Base-by-base conservation (phyloP, 805 yeast species). In the Metschnikowia koreensis region DNA sequence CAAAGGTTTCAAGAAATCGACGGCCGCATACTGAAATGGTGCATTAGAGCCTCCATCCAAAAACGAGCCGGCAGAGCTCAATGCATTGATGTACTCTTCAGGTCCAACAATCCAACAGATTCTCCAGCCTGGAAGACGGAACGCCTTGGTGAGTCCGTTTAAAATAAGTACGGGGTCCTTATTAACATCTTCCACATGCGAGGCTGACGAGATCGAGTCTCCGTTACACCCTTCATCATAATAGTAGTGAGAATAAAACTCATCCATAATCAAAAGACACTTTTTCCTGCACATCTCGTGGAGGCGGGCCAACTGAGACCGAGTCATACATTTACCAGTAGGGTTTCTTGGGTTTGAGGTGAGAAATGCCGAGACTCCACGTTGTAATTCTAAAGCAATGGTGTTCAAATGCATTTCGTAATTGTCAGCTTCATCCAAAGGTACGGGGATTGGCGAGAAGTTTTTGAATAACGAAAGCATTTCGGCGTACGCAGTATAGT, bases 321-420 rank as follows among this genome's bases (percentile, higher is more conserved):
- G 73, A 6, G 80, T 65, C 73, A 81, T 74, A 46, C 81, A 73
- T 59, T 68, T 76, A 37, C 86, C 86, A 0, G 86, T 81, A 29
- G 86, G 86, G 64, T 81, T 81, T 66, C 86, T 71, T 29, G 86
- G 86, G 61, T 81, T 81, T 3, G 85, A 81, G 0, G 85, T 81
- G 46, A 80, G 66, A 33, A 81, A 64, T 3, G 86, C 86, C 51
- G 81, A 73, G 7, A 81, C 85, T 38, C 86, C 86, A 58, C 86
- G 70, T 46, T 67, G 67, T 64, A 81, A 67, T 62, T 81, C 86
- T 54, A 75, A 71, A 55, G 74, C 75, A 48, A 81, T 75, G 51
- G 76, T 74, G 49, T 79, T 75, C 58, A 81, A 67, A 60, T 81
- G 84, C 37, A 81, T 74, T 47, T 77, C 78, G 65, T 81, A 81